Percentiles rank a stretch among this genome's conserved stretches.
phyloP scores from a whole-genome alignment of 2,329 filamentous ascomycete species.

The Clonostachys sp. region DNA sequence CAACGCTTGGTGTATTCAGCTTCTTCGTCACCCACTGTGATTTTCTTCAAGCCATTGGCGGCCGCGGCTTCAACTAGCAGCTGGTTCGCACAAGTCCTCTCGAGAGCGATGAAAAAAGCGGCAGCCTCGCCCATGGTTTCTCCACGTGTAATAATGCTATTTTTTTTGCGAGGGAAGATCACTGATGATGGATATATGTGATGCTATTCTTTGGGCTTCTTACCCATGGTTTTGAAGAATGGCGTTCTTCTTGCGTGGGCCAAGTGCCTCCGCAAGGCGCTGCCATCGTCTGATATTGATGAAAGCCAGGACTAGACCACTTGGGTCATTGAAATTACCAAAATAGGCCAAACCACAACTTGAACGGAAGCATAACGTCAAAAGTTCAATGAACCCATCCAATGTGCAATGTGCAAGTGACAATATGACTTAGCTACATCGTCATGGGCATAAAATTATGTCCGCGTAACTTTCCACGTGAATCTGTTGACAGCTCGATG shows the following conservation, averaged over 20 bases:
- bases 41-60: neutral
- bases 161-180: constrained; percentile 18
- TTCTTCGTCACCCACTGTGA: constrained; percentile 28
- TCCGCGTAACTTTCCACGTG: too few species aligned
- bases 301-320: too few species aligned
- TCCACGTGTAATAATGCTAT: constrained; percentile 54
- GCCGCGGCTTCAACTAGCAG: constrained; percentile 19
- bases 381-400: too few species aligned
- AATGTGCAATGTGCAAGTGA: too few species aligned
- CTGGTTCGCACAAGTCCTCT: constrained; percentile 23
- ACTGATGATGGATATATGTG: neutral
- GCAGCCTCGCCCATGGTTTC: constrained; percentile 63
- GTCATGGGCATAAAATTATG: too few species aligned
- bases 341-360: too few species aligned
- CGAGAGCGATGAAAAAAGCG: constrained; percentile 48
- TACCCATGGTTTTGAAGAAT: constrained; percentile 57
- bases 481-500: too few species aligned
- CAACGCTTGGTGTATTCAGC: constrained; percentile 11
- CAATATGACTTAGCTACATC: too few species aligned
- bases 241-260: constrained; percentile 41
- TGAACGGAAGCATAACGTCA: too few species aligned
- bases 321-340: too few species aligned
- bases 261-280: constrained; percentile 52
- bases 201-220: neutral
- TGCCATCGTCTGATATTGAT: too few species aligned